Base-by-base conservation (phyloP, 257 asterid species). In the Primulina eburnea region DNA sequence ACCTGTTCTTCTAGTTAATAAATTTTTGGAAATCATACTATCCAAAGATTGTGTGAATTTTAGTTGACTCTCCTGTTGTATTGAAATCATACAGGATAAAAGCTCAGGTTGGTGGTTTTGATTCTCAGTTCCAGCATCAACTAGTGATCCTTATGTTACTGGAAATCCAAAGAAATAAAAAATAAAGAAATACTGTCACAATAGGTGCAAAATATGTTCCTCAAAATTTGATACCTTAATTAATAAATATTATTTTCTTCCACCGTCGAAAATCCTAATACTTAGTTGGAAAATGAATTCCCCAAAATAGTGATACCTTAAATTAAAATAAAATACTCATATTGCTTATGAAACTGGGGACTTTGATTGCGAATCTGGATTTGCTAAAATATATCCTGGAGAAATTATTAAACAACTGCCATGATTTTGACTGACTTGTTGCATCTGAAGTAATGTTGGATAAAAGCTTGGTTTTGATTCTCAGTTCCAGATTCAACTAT, bases 31-130 rank as follows among this genome's bases (percentile, higher is more conserved):
- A 18, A 53, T 56, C 68, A 57, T 61, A 32, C 60, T 59, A 43
- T 67, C 24, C 70, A 26, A 66, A 28, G 70, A 72, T 73, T 69
- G 77, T 68, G 71, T 69, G 76, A 77, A 71, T 60, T 77, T 76
- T 80, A 77, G 85, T 80, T 78, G 83, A 80, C 90, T 77, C 69
- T 76, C 81, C 76, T 72, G 81, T 83, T 87, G 89, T 89, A 77
- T 89, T 87, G 83, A 77, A 82, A 82, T 84, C 82, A 73, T 88
- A 92, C 92, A 90, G 95, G 98, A 75, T 83, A 82, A 75, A 88
- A 78, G 87, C 86, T 78, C 96, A 86, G 91, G 95, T 89, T 80
- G 89, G 87, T 87, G 96, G 88, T 86, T 86, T 81, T 89, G 95
- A 87, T 84, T 80, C 85, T 87, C 84, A 71, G 89, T 84, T 82